Conservation (phyloP, 305 asterid species). For the Euphrasia arctica region DNA sequence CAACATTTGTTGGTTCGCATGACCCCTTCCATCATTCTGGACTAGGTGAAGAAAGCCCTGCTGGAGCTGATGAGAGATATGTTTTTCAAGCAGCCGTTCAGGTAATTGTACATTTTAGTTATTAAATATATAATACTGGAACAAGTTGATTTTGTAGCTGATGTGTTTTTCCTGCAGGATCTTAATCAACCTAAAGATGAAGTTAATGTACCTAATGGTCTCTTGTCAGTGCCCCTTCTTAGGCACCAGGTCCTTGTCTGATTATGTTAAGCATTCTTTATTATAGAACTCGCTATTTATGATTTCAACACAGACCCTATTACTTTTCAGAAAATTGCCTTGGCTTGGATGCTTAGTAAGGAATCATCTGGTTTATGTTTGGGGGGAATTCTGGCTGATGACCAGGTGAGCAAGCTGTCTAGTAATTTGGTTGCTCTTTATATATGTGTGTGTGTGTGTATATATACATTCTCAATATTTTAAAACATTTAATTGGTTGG, state of each 20-base stretch:
- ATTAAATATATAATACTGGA: background rate
- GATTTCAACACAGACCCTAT: constrained; percentile 28
- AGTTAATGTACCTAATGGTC: constrained; percentile 62
- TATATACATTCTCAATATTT: background rate
- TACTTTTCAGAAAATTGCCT: constrained; percentile 78
- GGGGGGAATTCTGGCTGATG: constrained; percentile 99
- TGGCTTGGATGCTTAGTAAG: constrained; percentile 90
- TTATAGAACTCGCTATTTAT: constrained; percentile 25
- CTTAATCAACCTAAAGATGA: constrained; percentile 63
- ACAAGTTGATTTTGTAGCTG: constrained; percentile 3
- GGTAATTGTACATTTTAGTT: constrained; percentile 38
- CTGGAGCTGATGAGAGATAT: constrained; percentile 81
- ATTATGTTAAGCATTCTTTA: constrained; percentile 25
- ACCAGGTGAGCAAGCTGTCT: constrained; percentile 60
- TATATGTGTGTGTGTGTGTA: too few relatives aligned
- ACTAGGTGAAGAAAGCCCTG: constrained; percentile 60
- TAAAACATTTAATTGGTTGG: constrained; percentile 3
- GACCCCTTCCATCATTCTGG: constrained; percentile 55
- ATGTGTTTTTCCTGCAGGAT: constrained; percentile 51
- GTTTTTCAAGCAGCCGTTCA: constrained; percentile 90
- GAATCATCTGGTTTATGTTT: constrained; percentile 76
- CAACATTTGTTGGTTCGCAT: constrained; percentile 38
- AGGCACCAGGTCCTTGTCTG: constrained; percentile 84
- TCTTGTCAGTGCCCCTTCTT: constrained; percentile 83
- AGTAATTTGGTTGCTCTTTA: background rate